Conservation (phyloP, 2,329 filamentous ascomycete species). For the Fusarium foetens region DNA sequence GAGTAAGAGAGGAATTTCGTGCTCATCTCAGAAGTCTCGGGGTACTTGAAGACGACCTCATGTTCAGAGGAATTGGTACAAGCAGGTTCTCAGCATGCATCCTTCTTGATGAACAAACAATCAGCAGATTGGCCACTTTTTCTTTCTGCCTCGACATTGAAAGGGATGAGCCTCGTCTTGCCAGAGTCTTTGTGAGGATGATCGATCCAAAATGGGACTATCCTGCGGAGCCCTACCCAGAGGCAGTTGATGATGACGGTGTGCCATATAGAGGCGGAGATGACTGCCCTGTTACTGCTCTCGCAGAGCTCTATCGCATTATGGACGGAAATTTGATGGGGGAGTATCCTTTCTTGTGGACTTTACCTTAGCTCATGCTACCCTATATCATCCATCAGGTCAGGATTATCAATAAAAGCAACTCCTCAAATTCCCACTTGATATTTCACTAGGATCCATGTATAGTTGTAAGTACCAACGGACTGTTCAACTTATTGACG, state of each 20-base stretch:
- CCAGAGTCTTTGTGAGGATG: neutral
- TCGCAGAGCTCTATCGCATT: constrained; percentile 16
- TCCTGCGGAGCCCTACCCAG: constrained; percentile 9
- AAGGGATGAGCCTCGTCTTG: neutral
- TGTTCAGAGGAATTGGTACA: constrained; percentile 12
- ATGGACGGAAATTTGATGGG: constrained; percentile 19
- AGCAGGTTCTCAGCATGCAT: constrained; percentile 15
- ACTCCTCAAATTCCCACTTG: neutral
- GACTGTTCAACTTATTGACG: too few relatives aligned
- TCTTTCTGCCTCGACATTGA: constrained; percentile 5
- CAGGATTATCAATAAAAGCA: neutral
- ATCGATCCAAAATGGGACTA: constrained; percentile 27
- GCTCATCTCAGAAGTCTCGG: constrained; percentile 18
- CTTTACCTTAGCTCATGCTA: neutral
- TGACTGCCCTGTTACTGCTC: neutral
- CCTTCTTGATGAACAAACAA: constrained; percentile 7
- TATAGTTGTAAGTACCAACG: too few relatives aligned
- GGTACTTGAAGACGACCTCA: constrained; percentile 15
- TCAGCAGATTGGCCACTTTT: neutral
- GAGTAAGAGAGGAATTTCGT: constrained; percentile 27
- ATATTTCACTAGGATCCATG: neutral
- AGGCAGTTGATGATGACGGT: neutral
- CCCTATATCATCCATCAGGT: neutral
- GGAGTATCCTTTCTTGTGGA: constrained; percentile 13
- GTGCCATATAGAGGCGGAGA: constrained; percentile 10